A percentile compares a stretch with the other conserved stretches of the same genome.
Evolutionary conservation across 2,329 filamentous ascomycete genomes (phyloP).

Genomic region (Parafenestella ontariensis): DNA sequence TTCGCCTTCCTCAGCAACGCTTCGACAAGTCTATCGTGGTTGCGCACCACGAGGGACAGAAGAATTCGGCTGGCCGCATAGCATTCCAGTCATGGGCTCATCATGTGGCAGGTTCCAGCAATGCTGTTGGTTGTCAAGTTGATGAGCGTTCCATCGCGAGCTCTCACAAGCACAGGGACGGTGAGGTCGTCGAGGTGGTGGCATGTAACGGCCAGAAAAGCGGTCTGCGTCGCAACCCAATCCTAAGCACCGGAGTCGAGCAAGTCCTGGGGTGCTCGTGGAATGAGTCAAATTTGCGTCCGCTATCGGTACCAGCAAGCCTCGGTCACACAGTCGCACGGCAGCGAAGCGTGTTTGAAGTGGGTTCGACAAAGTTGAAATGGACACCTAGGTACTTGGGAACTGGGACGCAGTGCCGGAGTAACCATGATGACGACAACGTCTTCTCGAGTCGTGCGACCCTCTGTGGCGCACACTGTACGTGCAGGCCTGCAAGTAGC

Average conservation of each 20-base stretch:
- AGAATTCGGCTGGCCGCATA: conserved; percentile 36
- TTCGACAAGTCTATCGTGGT: conserved; percentile 30
- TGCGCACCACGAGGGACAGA: conserved; percentile 30
- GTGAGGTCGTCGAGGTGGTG: conserved; percentile 15
- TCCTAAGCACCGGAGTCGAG: conserved; percentile 6
- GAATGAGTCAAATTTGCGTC: conserved; percentile 23
- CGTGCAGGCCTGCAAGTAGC: conserved; percentile 29
- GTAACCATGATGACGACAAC: conserved; percentile 16
- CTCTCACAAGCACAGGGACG: conserved; percentile 17
- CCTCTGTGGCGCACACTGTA: conserved; percentile 12
- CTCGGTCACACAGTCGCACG: conserved; percentile 13
- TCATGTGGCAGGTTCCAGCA: conserved; percentile 32
- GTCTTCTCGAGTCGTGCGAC: conserved; percentile 7
- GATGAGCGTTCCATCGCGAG: conserved; percentile 33
- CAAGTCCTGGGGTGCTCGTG: conserved; percentile 11
- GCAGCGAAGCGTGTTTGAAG: conserved; percentile 10
- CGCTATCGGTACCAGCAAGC: background rate
- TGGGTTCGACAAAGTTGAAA: background rate
- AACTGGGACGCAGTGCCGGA: background rate
- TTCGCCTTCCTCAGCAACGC: conserved; percentile 33
- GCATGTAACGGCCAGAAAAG: conserved; percentile 29
- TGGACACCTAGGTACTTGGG: background rate
- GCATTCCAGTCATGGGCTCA: conserved; percentile 43
- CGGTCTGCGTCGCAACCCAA: conserved; percentile 28
- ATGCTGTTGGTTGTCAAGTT: conserved; percentile 37